A percentile compares a stretch with the other conserved stretches of the same genome.
phyloP scores from a whole-genome alignment of 176 grass and related monocot genomes.

The maize (Zea mays) region Zm-B73-REFERENCE-NAM-5.0 NC_050103.1:8392501-8393000 shows the following conservation, averaged over 20 bases:
- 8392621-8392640: constrained; percentile 36
- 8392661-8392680: constrained; percentile 22
- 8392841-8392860: constrained; percentile 10
- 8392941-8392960: constrained; percentile 64
- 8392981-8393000: constrained; percentile 90
- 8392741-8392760: constrained; percentile 86
- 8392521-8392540: constrained; percentile 6
- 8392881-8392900: constrained; percentile 17
- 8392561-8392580: constrained; percentile 74
- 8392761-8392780: constrained; percentile 68
- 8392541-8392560: constrained; percentile 10
- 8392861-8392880: background rate
- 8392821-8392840: constrained; percentile 94
- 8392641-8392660: constrained; percentile 26
- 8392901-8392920: constrained; percentile 47
- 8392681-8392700: constrained; percentile 92
- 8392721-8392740: constrained; percentile 83
- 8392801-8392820: constrained; percentile 97
- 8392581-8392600: constrained; percentile 62
- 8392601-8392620: constrained; percentile 87
- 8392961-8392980: constrained; percentile 81
- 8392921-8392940: constrained; percentile 96
- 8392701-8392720: constrained; percentile 94
- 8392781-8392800: constrained; percentile 98
- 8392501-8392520: constrained; percentile 51